Percentiles rank a stretch among this genome's conserved stretches.
Evolutionary conservation across 1,284 basidiomycete genomes (phyloP).

Genomic region (Malassezia psittaci): DNA sequence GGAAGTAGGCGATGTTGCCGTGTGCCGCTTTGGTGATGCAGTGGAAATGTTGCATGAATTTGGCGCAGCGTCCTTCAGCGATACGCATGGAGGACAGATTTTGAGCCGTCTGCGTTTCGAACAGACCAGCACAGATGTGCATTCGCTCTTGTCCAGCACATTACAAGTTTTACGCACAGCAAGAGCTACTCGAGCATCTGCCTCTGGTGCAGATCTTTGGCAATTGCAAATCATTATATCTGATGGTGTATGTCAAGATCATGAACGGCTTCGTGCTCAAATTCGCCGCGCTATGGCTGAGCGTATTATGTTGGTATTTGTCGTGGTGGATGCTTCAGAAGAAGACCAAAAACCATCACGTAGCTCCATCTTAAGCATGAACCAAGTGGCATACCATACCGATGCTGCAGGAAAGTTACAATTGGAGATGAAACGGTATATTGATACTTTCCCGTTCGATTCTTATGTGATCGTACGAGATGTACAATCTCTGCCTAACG

Average conservation of each 20-base stretch:
- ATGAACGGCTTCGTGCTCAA: conserved; percentile 68
- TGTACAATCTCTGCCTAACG: conserved; percentile 83
- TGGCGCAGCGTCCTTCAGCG: conserved; percentile 27
- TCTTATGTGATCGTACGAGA: conserved; percentile 87
- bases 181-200: conserved; percentile 57
- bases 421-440: conserved; percentile 74
- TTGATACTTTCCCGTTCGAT: conserved; percentile 93
- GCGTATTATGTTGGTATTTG: conserved; percentile 89
- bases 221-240: conserved; percentile 97
- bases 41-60: conserved; percentile 85
- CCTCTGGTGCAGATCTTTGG: conserved; percentile 66
- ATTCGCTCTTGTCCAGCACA: conserved; percentile 72
- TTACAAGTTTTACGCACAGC: conserved; percentile 59
- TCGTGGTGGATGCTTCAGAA: conserved; percentile 77
- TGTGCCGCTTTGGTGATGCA: conserved; percentile 78
- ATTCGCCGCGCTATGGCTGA: conserved; percentile 80
- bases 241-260: conserved; percentile 94
- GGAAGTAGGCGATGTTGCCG: conserved; percentile 85
- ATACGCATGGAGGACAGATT: conserved; percentile 57
- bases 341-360: conserved; percentile 41
- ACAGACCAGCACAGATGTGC: conserved; percentile 82
- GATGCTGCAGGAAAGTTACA: conserved; percentile 65
- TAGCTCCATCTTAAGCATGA: conserved; percentile 83
- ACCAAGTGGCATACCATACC: conserved; percentile 73
- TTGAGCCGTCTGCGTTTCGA: conserved; percentile 78